These are phyloP conservation scores for Microthyrium microscopicum DNA, from an alignment of 2,329 filamentous ascomycete species.

Conservation along the genomic window DNA sequence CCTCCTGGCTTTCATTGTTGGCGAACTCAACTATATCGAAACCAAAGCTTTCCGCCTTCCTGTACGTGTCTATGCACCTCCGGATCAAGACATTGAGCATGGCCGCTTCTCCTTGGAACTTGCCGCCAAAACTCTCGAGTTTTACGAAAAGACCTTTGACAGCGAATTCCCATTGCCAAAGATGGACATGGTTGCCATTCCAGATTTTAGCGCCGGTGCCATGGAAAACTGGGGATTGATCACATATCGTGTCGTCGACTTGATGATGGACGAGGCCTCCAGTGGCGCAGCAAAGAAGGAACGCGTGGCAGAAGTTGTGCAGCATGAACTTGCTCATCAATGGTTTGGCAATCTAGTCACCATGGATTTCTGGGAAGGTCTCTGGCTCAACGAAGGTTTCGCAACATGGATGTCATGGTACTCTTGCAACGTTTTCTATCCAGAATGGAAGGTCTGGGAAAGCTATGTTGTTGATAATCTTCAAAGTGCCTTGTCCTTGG, in stretches of 20 bases:
- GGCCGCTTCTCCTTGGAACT: slow-evolving; percentile 82
- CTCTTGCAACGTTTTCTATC: slow-evolving; percentile 86
- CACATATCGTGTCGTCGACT: slow-evolving; percentile 82
- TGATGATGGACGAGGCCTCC: slow-evolving; percentile 81
- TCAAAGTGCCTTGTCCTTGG: slow-evolving; percentile 70
- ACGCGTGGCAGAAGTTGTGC: slow-evolving; percentile 84
- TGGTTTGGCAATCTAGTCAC: slow-evolving; percentile 98
- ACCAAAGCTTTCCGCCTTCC: slow-evolving; percentile 82
- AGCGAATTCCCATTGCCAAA: slow-evolving; percentile 76
- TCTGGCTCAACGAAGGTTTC: slow-evolving; percentile 92
- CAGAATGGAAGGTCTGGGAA: slow-evolving; percentile 97
- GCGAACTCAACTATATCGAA: slow-evolving; percentile 87
- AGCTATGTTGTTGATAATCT: slow-evolving; percentile 86
- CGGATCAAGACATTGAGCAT: slow-evolving; percentile 71
- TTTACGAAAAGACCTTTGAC: slow-evolving; percentile 91
- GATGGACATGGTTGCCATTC: slow-evolving; percentile 94
- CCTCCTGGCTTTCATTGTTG: slow-evolving; percentile 82
- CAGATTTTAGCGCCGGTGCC: slow-evolving; percentile 85
- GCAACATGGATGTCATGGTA: slow-evolving; percentile 91
- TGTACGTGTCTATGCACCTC: slow-evolving; percentile 83
- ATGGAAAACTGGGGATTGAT: slow-evolving; percentile 99
- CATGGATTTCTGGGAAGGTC: slow-evolving; percentile 96
- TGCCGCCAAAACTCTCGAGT: slow-evolving; percentile 74
- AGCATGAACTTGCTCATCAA: slow-evolving; percentile 93
- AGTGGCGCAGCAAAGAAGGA: slow-evolving; percentile 82